Percentiles rank a stretch among this genome's conserved stretches.
phyloP scores from a whole-genome alignment of 805 yeast species.

The Ogataea pini region DNA sequence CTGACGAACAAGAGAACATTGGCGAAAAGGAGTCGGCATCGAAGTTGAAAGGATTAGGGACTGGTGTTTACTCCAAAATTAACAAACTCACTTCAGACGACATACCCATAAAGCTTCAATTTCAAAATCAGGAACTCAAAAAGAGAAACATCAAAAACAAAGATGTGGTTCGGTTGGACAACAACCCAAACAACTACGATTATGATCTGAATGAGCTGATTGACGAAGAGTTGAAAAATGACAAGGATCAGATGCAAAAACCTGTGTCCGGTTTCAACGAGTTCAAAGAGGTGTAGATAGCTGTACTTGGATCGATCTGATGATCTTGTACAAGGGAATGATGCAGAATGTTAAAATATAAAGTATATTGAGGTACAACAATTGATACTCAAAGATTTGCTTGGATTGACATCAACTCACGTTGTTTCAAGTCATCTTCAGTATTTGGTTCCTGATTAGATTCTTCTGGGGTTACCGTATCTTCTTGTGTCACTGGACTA shows the following conservation, averaged over 20 bases:
- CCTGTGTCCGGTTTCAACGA: constrained; percentile 4
- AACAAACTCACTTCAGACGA: constrained; percentile 29
- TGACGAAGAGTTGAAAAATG: constrained; percentile 34
- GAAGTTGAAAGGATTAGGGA: constrained; percentile 17
- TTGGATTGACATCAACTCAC: constrained; percentile 23
- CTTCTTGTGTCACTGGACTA: not conserved
- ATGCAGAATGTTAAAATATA: constrained; percentile 4
- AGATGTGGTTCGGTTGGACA: constrained; percentile 10
- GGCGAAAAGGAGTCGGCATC: constrained; percentile 1
- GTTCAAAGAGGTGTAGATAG: constrained; percentile 10
- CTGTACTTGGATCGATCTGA: too few relatives aligned
- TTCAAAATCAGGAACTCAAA: constrained; percentile 25
- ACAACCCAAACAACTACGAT: constrained; percentile 47
- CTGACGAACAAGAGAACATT: constrained; percentile 29
- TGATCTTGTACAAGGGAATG: too few relatives aligned
- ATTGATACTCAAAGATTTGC: constrained; percentile 17
- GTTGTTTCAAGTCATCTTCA: constrained; percentile 23
- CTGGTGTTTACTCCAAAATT: constrained; percentile 30
- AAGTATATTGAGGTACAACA: not conserved
- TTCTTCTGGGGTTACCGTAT: not conserved
- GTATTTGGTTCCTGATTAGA: constrained; percentile 1
- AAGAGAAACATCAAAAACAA: constrained; percentile 17
- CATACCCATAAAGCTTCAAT: constrained; percentile 32
- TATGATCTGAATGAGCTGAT: constrained; percentile 50
- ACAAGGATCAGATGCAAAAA: constrained; percentile 16